Base-by-base conservation (phyloP, 2,329 filamentous ascomycete genomes). In the Cladophialophora carrionii region DNA sequence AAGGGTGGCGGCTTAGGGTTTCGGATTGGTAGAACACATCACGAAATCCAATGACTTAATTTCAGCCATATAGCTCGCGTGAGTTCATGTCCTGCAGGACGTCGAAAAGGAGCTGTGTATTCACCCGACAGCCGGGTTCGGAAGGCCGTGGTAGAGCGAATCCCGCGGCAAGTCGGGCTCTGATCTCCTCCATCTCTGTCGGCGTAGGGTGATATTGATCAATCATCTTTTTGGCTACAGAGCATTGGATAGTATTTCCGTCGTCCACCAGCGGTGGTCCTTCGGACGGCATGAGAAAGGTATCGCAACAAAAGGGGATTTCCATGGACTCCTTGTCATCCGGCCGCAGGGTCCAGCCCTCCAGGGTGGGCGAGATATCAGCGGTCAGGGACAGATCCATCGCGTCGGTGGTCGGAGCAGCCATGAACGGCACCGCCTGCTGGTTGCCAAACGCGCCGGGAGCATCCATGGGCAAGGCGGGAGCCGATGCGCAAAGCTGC, bases 141-240 rank as follows among this genome's bases (percentile, higher is more conserved):
- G 68, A 64, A 57, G 69, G 67, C 10, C 72, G 71, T 26, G 72
- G 73, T 46, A 72, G 71, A 17, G 54, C 51, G 56, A 78, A 78
- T 0, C 76, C 77, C n/a, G 71, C 67, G 64, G 73, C 74, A 14
- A 78, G 73, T 62, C 71, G 75, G 53, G 69, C 67, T 43, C 72
- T 73, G 46, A 79, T 78, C 41, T 77, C 73, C 9, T 72, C 71
- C 41, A 78, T 72, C 56, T 78, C 76, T 22, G 74, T 51, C 0
- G 75, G 74, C 22, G 72, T 72, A 9, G 73, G 75, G 59, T 78
- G 76, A 67, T 76, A 79, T 59, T 77, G 77, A 10, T 72, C 67
- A 22, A 78, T 73, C 61, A 79, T 67, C 29, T 75, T 74, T 55
- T 77, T 77, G 2, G 77, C 76, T 20, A 78, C 73, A n/a, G 74